Percentiles rank a stretch among this genome's conserved stretches.
phyloP scores from a whole-genome alignment of 768 basidiomycete genomes.

The Coprinopsis strossmayeri region DNA sequence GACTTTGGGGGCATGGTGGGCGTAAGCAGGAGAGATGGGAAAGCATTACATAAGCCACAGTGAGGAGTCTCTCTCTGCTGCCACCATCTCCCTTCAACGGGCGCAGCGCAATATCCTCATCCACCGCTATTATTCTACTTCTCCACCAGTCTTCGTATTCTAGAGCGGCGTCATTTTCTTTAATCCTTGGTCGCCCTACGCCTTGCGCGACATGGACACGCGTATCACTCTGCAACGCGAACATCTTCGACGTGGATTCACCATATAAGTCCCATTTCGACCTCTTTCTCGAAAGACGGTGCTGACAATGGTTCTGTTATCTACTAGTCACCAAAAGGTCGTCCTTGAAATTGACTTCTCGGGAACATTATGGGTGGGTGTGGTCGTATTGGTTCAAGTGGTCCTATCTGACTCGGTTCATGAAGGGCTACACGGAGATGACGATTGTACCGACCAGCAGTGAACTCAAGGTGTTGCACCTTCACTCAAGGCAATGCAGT shows the following conservation, averaged over 20 bases:
- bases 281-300: constrained; percentile 18
- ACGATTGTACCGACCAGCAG: constrained; percentile 77
- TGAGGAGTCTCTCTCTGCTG: constrained; percentile 21
- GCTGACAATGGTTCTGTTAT: constrained; percentile 42
- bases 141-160: background rate
- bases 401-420: constrained; percentile 16
- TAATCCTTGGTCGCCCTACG: constrained; percentile 16
- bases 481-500: constrained; percentile 89
- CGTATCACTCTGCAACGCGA: constrained; percentile 66
- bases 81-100: constrained; percentile 22
- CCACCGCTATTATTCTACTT: constrained; percentile 6
- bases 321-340: constrained; percentile 94
- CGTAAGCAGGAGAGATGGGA: constrained; percentile 19
- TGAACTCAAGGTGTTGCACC: constrained; percentile 75
- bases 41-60: constrained; percentile 28
- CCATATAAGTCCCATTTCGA: constrained; percentile 66
- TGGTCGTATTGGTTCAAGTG: constrained; percentile 5
- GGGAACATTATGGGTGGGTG: constrained; percentile 74
- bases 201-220: constrained; percentile 34
- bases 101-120: constrained; percentile 16
- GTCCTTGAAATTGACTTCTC: constrained; percentile 91
- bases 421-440: constrained; percentile 89
- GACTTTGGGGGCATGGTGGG: constrained; percentile 47
- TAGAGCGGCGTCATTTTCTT: constrained; percentile 10
- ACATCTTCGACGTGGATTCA: constrained; percentile 75